Percentiles rank a stretch among this genome's conserved stretches.
phyloP scores from a whole-genome alignment of 306 rosid species.

The Cicer chorassanicum region DNA sequence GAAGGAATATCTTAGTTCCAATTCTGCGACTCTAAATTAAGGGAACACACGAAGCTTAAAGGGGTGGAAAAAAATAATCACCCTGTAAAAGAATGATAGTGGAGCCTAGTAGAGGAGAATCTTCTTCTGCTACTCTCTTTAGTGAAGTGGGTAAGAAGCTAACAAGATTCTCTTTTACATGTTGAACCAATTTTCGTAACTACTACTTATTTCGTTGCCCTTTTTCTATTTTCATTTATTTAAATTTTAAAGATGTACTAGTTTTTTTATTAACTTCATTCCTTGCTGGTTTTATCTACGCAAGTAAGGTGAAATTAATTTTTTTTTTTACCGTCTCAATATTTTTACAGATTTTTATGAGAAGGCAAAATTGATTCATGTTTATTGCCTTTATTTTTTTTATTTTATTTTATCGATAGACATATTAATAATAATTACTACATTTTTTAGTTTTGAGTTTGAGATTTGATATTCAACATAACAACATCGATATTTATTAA shows the following conservation, averaged over 20 bases:
- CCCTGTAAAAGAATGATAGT: conserved; percentile 63
- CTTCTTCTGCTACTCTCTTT: conserved; percentile 83
- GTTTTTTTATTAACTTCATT: not conserved
- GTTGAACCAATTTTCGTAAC: conserved; percentile 47
- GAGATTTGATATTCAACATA: no score
- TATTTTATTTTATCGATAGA: no score
- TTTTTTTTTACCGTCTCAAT: no score
- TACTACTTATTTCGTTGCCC: not conserved
- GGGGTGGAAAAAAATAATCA: conserved; percentile 43
- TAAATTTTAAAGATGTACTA: not conserved
- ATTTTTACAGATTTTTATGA: no score
- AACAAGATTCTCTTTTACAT: conserved; percentile 82
- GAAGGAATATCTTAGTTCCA: conserved; percentile 95
- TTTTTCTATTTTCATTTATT: conserved; percentile 4
- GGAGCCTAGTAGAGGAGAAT: conserved; percentile 67
- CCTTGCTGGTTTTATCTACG: conserved; percentile 30
- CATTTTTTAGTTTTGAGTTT: no score
- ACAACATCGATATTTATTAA: no score
- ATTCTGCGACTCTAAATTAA: conserved; percentile 90
- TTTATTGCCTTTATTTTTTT: no score
- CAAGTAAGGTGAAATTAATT: no score
- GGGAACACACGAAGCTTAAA: conserved; percentile 87
- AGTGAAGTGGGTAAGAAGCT: conserved; percentile 96
- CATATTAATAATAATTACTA: no score
- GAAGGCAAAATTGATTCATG: no score